Evolutionary conservation across 1,284 basidiomycete species (phyloP), one percentile per base, ranked within the genome.

Genomic region (Chiua sp.): DNA sequence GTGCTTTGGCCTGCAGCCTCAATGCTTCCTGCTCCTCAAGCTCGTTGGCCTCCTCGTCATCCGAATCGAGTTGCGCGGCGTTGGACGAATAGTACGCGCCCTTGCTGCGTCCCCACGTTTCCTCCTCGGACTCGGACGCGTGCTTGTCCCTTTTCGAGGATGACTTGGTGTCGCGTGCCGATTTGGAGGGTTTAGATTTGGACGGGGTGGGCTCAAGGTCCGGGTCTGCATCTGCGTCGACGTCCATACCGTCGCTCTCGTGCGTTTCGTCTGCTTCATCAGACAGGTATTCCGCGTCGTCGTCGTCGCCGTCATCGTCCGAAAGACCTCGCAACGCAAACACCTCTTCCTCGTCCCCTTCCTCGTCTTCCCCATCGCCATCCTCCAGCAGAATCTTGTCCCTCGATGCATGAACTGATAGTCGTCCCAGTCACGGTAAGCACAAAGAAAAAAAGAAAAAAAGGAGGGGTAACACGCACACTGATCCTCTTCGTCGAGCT

Each of bases 11-110:
- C 75, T 98, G 96, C 55, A 98, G 75, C 53, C 93, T 81, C 67
- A 80, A 87, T 10, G 92, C 93, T 76, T 98, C 96, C 70, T 91
- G 88, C 72, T 94, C 91, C 71, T 98, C 95, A 60, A 97, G 79
- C 68, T 93, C 91, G 69, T 90, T 85, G 44, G 87, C 92, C 72
- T 94, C 92, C 63, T 95, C 93, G 62, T 93, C 91, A 66, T 93
- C 92, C 47, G 92, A 92, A 53, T 93, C 92, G 37, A 92, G 76
- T 57, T 91, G 80, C 23, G 84, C 87, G 39, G 91, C 92, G 72
- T 94, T 94, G 30, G 91, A 92, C 3, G 93, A 86, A 75, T 96
- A 96, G 75, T 96, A 96, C 23, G 87, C 88, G 32, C 86, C 81
- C 72, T 89, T 90, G 64, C 84, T 86, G 62, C 79, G 80, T 4